phyloP scores from a whole-genome alignment of 2,329 filamentous ascomycete genomes.

The Colletotrichum incanum region DNA sequence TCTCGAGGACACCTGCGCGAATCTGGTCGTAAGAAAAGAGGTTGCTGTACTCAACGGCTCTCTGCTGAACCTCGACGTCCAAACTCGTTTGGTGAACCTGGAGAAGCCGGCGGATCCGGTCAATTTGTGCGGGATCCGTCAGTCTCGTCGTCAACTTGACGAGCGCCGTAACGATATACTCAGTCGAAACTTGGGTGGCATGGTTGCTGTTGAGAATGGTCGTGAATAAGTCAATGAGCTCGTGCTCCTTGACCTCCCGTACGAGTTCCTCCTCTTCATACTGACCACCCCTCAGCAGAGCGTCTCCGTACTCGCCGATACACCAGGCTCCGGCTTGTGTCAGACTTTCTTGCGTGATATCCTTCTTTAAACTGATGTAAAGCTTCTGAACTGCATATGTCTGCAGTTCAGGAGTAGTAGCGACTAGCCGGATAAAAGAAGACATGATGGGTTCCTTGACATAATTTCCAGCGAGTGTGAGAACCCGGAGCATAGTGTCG shows the following conservation, averaged over 20 bases:
- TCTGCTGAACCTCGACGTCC: conserved; percentile 95
- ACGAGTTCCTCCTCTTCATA: conserved; percentile 96
- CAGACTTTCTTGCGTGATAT: conserved; percentile 97
- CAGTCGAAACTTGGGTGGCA: conserved; percentile 89
- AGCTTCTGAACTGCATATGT: conserved; percentile 97
- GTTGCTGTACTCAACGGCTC: conserved; percentile 95
- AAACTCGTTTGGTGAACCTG: conserved; percentile 86
- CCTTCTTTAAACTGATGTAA: conserved; percentile 90
- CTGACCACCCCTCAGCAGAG: conserved; percentile 88
- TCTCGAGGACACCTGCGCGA: conserved; percentile 90
- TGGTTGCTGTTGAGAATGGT: conserved; percentile 96
- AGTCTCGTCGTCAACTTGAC: conserved; percentile 96
- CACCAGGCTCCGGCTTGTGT: conserved; percentile 96
- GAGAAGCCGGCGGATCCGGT: conserved; percentile 85
- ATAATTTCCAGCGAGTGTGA: conserved; percentile 95
- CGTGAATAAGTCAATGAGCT: conserved; percentile 93
- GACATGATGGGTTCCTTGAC: conserved; percentile 98
- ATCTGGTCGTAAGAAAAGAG: conserved; percentile 93
- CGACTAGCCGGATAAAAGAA: conserved; percentile 95
- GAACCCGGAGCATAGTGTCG: conserved; percentile 94
- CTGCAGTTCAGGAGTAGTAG: conserved; percentile 93
- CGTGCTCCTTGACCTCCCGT: conserved; percentile 83
- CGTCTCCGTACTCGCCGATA: conserved; percentile 96
- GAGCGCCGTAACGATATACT: conserved; percentile 95
- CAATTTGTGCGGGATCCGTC: conserved; percentile 86